Evolutionary conservation across 192 early-diverging fungal genomes (phyloP).

Genomic region (Mortierella alpina): DNA sequence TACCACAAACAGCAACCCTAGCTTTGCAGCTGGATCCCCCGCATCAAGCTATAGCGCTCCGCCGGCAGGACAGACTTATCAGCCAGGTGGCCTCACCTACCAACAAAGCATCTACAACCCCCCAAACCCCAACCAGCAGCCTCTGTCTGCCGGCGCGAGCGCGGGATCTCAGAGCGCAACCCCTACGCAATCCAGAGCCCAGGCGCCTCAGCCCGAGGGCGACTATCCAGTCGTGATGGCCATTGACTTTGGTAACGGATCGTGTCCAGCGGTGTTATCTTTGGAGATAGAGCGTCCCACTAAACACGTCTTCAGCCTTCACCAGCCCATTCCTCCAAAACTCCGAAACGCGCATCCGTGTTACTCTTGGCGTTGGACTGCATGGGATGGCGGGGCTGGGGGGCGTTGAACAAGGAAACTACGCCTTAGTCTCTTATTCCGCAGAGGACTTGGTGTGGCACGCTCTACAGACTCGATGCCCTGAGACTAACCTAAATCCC

Average conservation of each 20-base stretch:
- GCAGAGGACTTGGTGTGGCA: too few species aligned
- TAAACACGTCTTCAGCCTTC: background rate
- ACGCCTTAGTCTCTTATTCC: too few species aligned
- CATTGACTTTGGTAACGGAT: constrained; percentile 59
- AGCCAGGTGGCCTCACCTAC: constrained; percentile 11
- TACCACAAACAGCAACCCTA: constrained; percentile 1
- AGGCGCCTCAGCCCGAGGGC: constrained; percentile 25
- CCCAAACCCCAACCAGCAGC: constrained; percentile 1
- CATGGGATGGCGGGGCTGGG: too few species aligned
- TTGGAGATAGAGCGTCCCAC: background rate
- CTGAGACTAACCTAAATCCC: background rate
- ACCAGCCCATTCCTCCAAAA: background rate
- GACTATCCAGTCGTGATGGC: constrained; percentile 63
- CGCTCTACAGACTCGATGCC: background rate
- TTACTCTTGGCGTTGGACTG: too few species aligned
- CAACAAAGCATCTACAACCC: constrained; percentile 31
- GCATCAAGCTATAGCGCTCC: background rate
- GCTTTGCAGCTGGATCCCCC: background rate
- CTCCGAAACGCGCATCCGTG: too few species aligned
- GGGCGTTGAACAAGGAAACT: too few species aligned
- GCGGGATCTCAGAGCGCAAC: background rate
- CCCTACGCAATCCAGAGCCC: constrained; percentile 7
- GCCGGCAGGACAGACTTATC: constrained; percentile 8
- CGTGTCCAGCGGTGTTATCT: background rate
- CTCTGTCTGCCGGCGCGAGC: constrained; percentile 2